Evolutionary conservation across 2,329 filamentous ascomycete genomes (phyloP).

Genomic region (Cercospora sp.): DNA sequence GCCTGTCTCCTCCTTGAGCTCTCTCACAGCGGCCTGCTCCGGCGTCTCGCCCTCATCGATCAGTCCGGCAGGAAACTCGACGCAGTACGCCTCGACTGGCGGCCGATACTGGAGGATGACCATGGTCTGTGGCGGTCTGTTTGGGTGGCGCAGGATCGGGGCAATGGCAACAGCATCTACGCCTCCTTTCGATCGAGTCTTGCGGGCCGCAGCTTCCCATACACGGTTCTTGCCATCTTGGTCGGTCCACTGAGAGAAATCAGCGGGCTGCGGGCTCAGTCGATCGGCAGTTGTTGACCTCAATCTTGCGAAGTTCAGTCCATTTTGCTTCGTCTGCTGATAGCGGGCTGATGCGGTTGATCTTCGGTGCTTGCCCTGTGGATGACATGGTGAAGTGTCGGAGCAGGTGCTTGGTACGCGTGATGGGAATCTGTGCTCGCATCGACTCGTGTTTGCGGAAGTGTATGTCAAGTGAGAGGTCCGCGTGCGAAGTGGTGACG

Average conservation of each 20-base stretch:
- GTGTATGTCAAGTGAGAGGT: not conserved
- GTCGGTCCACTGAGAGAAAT: slow-evolving; percentile 19
- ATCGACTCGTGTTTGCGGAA: not conserved
- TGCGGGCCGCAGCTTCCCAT: slow-evolving; percentile 54
- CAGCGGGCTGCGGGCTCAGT: not conserved
- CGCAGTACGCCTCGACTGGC: slow-evolving; percentile 58
- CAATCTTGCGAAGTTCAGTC: slow-evolving; percentile 58
- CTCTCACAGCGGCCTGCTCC: slow-evolving; percentile 57
- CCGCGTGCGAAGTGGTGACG: slow-evolving; percentile 1
- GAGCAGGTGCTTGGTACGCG: slow-evolving; percentile 22
- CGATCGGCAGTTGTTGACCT: slow-evolving; percentile 28
- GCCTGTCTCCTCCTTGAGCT: slow-evolving; percentile 63
- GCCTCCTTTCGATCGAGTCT: slow-evolving; percentile 56
- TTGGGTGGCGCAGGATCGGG: slow-evolving; percentile 53
- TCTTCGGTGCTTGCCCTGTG: slow-evolving; percentile 48
- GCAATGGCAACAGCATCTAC: slow-evolving; percentile 62
- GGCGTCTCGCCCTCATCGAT: slow-evolving; percentile 60
- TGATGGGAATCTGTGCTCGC: slow-evolving; percentile 13
- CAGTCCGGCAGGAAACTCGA: slow-evolving; percentile 62
- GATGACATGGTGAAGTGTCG: slow-evolving; percentile 29
- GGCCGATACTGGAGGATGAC: slow-evolving; percentile 62
- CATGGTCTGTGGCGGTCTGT: slow-evolving; percentile 51
- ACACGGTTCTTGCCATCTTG: slow-evolving; percentile 49
- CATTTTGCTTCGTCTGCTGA: slow-evolving; percentile 56
- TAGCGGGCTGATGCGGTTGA: slow-evolving; percentile 52